Conservation (phyloP, 768 basidiomycete species). For the Pulveroboletus sp. region DNA sequence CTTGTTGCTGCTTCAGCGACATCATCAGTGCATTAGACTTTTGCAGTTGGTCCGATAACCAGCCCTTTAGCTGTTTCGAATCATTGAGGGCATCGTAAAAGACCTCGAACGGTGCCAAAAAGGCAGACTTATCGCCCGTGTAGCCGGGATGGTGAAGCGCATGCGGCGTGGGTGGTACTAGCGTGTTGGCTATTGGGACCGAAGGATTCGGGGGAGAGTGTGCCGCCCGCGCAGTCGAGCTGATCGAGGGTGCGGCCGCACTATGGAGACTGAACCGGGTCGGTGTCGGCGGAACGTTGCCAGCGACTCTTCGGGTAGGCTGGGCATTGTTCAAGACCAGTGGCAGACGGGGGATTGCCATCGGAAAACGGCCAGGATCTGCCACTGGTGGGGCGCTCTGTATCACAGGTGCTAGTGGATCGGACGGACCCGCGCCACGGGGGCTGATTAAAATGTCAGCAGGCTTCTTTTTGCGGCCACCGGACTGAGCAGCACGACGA, state of each 20-base stretch:
- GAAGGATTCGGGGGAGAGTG: conserved; percentile 55
- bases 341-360: conserved; percentile 66
- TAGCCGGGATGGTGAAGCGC: conserved; percentile 57
- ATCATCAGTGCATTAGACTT: conserved; percentile 54
- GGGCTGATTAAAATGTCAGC: conserved; percentile 78
- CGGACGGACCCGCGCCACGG: conserved; percentile 46
- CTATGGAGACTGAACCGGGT: conserved; percentile 52
- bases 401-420: conserved; percentile 60
- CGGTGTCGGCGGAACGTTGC: conserved; percentile 68
- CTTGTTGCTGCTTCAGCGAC: conserved; percentile 54
- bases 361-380: conserved; percentile 45
- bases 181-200: conserved; percentile 60
- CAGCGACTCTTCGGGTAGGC: conserved; percentile 45
- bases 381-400: conserved; percentile 71
- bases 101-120: conserved; percentile 74
- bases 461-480: conserved; percentile 63
- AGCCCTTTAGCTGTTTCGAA: conserved; percentile 69
- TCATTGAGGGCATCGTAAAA: conserved; percentile 86
- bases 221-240: conserved; percentile 27
- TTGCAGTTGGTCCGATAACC: conserved; percentile 70
- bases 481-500: conserved; percentile 62
- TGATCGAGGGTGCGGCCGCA: conserved; percentile 17
- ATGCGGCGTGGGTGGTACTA: conserved; percentile 69
- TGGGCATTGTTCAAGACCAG: conserved; percentile 42
- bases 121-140: conserved; percentile 64